A percentile compares a stretch with the other conserved stretches of the same genome.
phyloP scores from a whole-genome alignment of 306 rosid genomes.

The Lathyrus sativus region DNA sequence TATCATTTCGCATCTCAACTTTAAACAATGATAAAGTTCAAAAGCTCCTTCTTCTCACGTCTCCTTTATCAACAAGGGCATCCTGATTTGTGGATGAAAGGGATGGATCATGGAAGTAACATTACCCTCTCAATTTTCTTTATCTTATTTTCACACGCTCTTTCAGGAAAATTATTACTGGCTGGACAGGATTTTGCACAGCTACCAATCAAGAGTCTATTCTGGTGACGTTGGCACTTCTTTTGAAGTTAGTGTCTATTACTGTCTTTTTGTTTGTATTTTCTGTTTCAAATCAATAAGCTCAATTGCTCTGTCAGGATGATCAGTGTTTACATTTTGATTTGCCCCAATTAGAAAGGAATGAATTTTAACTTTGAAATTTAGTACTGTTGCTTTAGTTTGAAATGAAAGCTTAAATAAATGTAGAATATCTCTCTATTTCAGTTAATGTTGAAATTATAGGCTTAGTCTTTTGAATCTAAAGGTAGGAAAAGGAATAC shows the following conservation, averaged over 20 bases:
- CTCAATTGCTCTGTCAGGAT: slow-evolving; percentile 1
- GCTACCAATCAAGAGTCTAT: slow-evolving; percentile 92
- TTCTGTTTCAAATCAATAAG: slow-evolving; percentile 10
- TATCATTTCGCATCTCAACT: slow-evolving; percentile 11
- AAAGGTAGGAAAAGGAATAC: background rate
- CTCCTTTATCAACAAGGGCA: slow-evolving; percentile 30
- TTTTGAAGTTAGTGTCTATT: slow-evolving; percentile 67
- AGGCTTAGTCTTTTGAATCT: background rate
- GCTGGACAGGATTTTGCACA: slow-evolving; percentile 90
- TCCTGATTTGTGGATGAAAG: slow-evolving; percentile 35
- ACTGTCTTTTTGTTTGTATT: slow-evolving; percentile 37
- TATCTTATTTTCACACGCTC: slow-evolving; percentile 43
- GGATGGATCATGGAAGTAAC: slow-evolving; percentile 33
- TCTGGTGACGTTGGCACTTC: slow-evolving; percentile 74
- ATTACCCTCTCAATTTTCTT: slow-evolving; percentile 19
- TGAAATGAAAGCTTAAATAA: slow-evolving; percentile 25
- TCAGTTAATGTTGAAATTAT: slow-evolving; percentile 10
- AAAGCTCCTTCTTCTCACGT: slow-evolving; percentile 15
- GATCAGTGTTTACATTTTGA: slow-evolving; percentile 29
- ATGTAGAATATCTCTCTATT: slow-evolving; percentile 1
- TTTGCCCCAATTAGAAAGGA: slow-evolving; percentile 20
- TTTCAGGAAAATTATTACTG: slow-evolving; percentile 93
- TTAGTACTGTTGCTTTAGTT: slow-evolving; percentile 14
- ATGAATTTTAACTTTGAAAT: slow-evolving; percentile 24
- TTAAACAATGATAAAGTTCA: slow-evolving; percentile 22